Percentiles rank a stretch among this genome's conserved stretches.
Conservation (phyloP, 108 stramenopile genomes). For the Conticribra guillardii region DNA sequence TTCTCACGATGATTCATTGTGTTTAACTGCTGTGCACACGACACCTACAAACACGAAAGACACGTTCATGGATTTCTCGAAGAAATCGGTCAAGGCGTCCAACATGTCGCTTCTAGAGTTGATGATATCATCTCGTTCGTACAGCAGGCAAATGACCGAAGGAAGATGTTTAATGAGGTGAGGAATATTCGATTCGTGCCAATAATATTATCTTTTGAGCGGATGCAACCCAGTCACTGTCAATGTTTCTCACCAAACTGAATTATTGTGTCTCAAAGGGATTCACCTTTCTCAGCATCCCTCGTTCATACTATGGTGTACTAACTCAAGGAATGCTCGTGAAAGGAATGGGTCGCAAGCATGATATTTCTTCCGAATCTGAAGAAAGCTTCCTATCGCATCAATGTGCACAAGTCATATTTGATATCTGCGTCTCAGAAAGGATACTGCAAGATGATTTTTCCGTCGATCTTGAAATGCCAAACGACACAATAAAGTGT, state of each 20-base stretch:
- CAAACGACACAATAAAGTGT: conserved; percentile 25
- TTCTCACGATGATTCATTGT: not conserved
- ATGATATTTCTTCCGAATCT: conserved; percentile 3
- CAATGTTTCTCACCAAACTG: too few species aligned
- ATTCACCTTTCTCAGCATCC: conserved; percentile 86
- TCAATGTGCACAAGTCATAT: conserved; percentile 48
- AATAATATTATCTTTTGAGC: not conserved
- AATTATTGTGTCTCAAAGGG: conserved; percentile 43
- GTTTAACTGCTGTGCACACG: not conserved
- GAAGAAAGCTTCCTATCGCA: conserved; percentile 23
- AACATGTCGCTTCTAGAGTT: conserved; percentile 88
- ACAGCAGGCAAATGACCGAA: conserved; percentile 74
- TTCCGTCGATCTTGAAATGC: conserved; percentile 65
- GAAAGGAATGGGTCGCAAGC: conserved; percentile 12
- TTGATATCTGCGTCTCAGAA: conserved; percentile 46
- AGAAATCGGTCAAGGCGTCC: conserved; percentile 89
- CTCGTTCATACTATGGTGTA: conserved; percentile 85
- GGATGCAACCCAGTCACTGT: too few species aligned
- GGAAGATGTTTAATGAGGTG: conserved; percentile 76
- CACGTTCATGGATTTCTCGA: conserved; percentile 89
- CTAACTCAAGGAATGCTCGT: conserved; percentile 53
- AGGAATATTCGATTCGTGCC: not conserved
- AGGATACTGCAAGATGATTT: conserved; percentile 56
- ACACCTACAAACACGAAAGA: conserved; percentile 13
- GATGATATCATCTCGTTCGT: conserved; percentile 80